phyloP scores from a whole-genome alignment of 2,329 filamentous ascomycete species.

The Cytospora paraplurivora region DNA sequence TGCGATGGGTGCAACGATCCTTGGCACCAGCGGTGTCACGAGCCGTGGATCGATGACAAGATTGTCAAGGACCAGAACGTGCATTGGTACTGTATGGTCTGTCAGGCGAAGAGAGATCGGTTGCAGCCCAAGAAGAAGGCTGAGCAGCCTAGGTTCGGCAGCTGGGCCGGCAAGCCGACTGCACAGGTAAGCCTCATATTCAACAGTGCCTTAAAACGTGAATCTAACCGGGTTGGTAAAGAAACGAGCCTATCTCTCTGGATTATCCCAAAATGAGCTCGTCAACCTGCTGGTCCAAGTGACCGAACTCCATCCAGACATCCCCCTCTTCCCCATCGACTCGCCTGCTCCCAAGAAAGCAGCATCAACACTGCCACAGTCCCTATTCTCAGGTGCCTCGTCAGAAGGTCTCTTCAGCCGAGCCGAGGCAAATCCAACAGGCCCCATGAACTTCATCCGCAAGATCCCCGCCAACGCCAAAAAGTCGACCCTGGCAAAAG shows the following conservation, averaged over 20 bases:
- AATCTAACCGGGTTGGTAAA: conserved; percentile 36
- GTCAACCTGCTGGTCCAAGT: conserved; percentile 66
- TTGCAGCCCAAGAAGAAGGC: conserved; percentile 29
- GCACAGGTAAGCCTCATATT: conserved; percentile 41
- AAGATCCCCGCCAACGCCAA: conserved; percentile 36
- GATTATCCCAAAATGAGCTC: conserved; percentile 61
- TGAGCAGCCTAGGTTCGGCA: conserved; percentile 28
- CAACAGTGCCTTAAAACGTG: not conserved
- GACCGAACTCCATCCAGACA: conserved; percentile 61
- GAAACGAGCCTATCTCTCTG: conserved; percentile 65
- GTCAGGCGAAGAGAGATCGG: conserved; percentile 48
- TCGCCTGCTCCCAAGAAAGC: conserved; percentile 8
- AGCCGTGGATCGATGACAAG: conserved; percentile 71
- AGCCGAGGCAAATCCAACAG: conserved; percentile 40
- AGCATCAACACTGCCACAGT: conserved; percentile 34
- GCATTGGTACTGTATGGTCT: conserved; percentile 72
- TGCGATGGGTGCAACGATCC: conserved; percentile 79
- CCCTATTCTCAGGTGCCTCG: conserved; percentile 31
- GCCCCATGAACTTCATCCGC: conserved; percentile 43
- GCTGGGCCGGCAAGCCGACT: conserved; percentile 43
- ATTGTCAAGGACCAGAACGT: conserved; percentile 66
- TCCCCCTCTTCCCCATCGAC: conserved; percentile 62
- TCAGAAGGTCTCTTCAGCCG: conserved; percentile 36
- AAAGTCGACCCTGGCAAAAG: conserved; percentile 29
- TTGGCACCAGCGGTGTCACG: conserved; percentile 83